A percentile compares a stretch with the other conserved stretches of the same genome.
Conservation (phyloP, 805 yeast species). For the Tetrapisispora pingtungensis region DNA sequence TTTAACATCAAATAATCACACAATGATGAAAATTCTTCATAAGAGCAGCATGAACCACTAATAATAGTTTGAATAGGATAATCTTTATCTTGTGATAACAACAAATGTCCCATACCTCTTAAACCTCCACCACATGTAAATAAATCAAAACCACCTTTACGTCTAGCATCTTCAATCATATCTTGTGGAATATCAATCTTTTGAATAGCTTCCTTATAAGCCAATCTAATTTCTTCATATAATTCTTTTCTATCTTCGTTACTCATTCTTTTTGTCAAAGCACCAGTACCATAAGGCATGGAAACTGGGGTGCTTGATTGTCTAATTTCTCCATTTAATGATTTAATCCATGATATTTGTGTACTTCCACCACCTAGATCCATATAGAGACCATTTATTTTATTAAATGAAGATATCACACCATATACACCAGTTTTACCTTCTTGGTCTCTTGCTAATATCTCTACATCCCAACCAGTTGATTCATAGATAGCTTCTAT, state of each 20-base stretch:
- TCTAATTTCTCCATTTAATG: conserved; percentile 43
- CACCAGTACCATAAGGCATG: conserved; percentile 68
- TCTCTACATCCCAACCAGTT: conserved; percentile 56
- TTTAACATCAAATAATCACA: conserved; percentile 44
- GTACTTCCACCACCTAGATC: conserved; percentile 68
- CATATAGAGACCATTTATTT: conserved; percentile 56
- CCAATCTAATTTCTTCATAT: conserved; percentile 43
- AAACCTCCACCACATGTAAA: conserved; percentile 70
- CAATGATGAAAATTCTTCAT: conserved; percentile 40
- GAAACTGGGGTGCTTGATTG: conserved; percentile 51
- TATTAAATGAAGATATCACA: conserved; percentile 62
- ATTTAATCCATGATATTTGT: conserved; percentile 60
- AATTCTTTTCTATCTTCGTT: conserved; percentile 41
- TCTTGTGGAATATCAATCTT: conserved; percentile 44
- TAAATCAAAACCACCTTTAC: conserved; percentile 51
- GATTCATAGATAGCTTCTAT: conserved; percentile 45
- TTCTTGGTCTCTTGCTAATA: conserved; percentile 54
- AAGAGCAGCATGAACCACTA: conserved; percentile 56
- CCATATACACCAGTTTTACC: conserved; percentile 63
- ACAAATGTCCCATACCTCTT: conserved; percentile 56
- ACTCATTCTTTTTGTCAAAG: conserved; percentile 45
- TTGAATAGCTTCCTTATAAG: conserved; percentile 41
- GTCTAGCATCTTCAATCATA: conserved; percentile 40
- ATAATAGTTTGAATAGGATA: conserved; percentile 65
- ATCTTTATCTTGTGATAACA: conserved; percentile 40